Percentiles rank a stretch among this genome's conserved stretches.
These are phyloP conservation scores for Albophoma yamanashiensis DNA, from an alignment of 2,329 filamentous ascomycete genomes.

Conservation along the genomic window DNA sequence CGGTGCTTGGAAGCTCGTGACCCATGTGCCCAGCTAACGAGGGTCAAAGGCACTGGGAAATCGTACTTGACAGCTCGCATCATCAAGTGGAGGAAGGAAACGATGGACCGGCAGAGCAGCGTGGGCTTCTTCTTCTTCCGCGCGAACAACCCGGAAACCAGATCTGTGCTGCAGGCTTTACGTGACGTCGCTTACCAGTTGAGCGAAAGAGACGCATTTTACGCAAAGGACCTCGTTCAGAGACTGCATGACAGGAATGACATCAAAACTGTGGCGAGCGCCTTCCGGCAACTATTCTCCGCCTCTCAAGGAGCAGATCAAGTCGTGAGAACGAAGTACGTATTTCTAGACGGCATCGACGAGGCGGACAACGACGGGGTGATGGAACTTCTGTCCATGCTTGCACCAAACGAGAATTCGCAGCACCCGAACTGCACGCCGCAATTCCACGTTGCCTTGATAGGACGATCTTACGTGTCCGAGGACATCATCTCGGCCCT, in stretches of 20 bases:
- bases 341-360: conserved; percentile 37
- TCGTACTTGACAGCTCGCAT: conserved; percentile 32
- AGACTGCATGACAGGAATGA: conserved; percentile 24
- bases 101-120: conserved; percentile 19
- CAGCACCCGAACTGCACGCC: conserved; percentile 7
- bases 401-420: conserved; percentile 16
- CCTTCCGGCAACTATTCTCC: conserved; percentile 29
- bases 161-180: conserved; percentile 32
- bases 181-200: conserved; percentile 36
- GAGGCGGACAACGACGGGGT: conserved; percentile 29
- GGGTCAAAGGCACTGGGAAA: conserved; percentile 28
- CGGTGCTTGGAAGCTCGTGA: too few species aligned
- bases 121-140: conserved; percentile 37
- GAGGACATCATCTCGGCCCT: conserved; percentile 24
- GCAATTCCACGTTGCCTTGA: conserved; percentile 25
- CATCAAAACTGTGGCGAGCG: conserved; percentile 31
- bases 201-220: conserved; percentile 31
- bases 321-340: conserved; percentile 23
- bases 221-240: conserved; percentile 27
- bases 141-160: conserved; percentile 32
- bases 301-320: conserved; percentile 24
- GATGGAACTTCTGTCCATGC: conserved; percentile 22
- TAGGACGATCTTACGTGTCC: conserved; percentile 30
- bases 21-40: not conserved
- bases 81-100: conserved; percentile 23